Percentiles rank a stretch among this genome's conserved stretches.
phyloP scores from a whole-genome alignment of 805 yeast species.

The Starmerella potacharoeniae region DNA sequence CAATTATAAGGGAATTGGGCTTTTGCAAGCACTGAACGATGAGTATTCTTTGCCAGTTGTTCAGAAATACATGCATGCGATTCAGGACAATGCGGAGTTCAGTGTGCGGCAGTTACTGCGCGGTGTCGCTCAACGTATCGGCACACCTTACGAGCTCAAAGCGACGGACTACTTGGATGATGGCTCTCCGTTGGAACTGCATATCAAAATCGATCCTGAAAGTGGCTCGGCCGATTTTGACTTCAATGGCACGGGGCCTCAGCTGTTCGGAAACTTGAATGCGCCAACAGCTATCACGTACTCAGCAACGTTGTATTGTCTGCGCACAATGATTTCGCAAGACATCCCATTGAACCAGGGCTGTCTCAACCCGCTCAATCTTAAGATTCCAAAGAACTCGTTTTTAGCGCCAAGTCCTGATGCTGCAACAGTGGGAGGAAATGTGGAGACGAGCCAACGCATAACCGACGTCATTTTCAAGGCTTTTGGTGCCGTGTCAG shows the following conservation, averaged over 20 bases:
- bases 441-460: slow-evolving; percentile 89
- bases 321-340: slow-evolving; percentile 72
- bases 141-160: slow-evolving; percentile 14
- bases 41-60: slow-evolving; percentile 55
- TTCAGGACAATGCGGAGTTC: slow-evolving; percentile 64
- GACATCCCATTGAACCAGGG: slow-evolving; percentile 93
- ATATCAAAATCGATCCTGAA: slow-evolving; percentile 34
- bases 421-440: slow-evolving; percentile 92
- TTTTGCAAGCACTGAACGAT: slow-evolving; percentile 46
- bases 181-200: slow-evolving; percentile 27
- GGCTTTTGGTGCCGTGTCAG: slow-evolving; percentile 84
- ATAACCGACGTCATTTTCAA: slow-evolving; percentile 79
- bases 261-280: slow-evolving; percentile 78
- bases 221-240: slow-evolving; percentile 63
- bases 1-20: slow-evolving; percentile 67
- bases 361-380: slow-evolving; percentile 66
- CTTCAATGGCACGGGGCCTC: slow-evolving; percentile 77
- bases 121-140: slow-evolving; percentile 34
- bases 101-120: slow-evolving; percentile 52
- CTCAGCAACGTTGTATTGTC: slow-evolving; percentile 78
- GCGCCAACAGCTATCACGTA: slow-evolving; percentile 86
- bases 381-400: slow-evolving; percentile 51
- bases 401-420: slow-evolving; percentile 65
- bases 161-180: slow-evolving; percentile 29
- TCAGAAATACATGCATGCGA: slow-evolving; percentile 65